Evolutionary conservation across 352 stramenopile genomes (phyloP), one percentile per base, ranked within the genome.

Genomic region (Pythium periplocum): DNA sequence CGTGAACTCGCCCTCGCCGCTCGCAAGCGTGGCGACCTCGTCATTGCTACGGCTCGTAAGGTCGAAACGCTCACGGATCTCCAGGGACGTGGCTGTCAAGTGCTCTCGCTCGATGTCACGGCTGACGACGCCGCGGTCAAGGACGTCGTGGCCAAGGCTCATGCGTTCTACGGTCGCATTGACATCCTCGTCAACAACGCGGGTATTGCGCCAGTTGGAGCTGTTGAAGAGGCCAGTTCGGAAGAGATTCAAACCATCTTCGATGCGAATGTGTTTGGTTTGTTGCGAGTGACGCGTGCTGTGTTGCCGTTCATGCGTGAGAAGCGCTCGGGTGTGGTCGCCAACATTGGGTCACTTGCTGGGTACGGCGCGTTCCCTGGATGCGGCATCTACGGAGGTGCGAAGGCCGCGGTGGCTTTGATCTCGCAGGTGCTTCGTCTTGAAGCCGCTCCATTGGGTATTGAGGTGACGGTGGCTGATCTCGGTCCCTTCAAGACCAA

Each of bases 211-310:
- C 62, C 53, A 53, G 37, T 61, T 48, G 53, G 57, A 62, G 50
- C 64, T 12, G 57, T 64, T 31, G 51, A 62, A 51, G 35, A n/a
- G 5, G 7, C 6, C 10, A 74, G 62, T 17, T 57, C 61, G 7
- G 46, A 75, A 35, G 71, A 78, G 39, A 52, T 80, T 33, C 49
- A 60, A 12, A 60, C 58, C 17, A 48, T 68, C 44, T 80, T 68
- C 65, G 64, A 73, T 53, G 75, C 71, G 34, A 77, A 80, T 37
- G 64, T 80, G 6, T 82, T 78, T 34, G 71, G 71, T 32, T 59
- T 75, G 53, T 49, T 72, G 47, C 53, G 52, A 4, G 50, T 75
- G 42, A 26, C 71, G 33, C 65, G 68, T 30, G 65, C 51, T 7
- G 64, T 75, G 37, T 53, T 80, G 48, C 66, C 71, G 2, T 59